These are phyloP conservation scores for Azolla pinnata DNA, from an alignment of 75 land plant genomes.

Conservation along the genomic window DNA sequence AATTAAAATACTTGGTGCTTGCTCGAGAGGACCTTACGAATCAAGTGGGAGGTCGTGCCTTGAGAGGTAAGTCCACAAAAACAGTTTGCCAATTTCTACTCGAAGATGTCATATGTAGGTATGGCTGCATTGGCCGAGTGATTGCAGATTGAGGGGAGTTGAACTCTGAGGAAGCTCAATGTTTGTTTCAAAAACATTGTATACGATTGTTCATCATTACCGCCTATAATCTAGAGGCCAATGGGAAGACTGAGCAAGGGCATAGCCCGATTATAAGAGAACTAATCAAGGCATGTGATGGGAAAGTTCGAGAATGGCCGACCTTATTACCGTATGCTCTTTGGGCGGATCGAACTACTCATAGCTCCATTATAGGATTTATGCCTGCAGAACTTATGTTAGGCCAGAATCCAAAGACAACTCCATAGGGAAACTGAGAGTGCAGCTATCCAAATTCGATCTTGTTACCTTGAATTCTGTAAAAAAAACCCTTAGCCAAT, in stretches of 20 bases:
- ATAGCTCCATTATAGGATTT: not conserved
- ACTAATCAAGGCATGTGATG: not conserved
- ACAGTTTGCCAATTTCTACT: not conserved
- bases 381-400: constrained; percentile 3
- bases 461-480: no score
- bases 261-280: not conserved
- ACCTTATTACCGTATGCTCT: not conserved
- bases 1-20: constrained; percentile 4
- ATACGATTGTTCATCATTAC: not conserved
- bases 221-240: constrained; percentile 5
- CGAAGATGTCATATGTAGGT: not conserved
- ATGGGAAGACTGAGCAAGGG: not conserved
- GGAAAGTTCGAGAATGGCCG: not conserved
- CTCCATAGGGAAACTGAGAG: no score
- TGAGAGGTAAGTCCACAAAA: constrained; percentile 1
- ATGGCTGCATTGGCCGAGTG: constrained; percentile 5
- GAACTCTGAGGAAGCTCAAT: not conserved
- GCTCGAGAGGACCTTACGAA: not conserved
- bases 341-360: not conserved
- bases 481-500: no score
- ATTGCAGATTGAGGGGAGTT: constrained; percentile 10
- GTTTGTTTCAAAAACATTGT: not conserved
- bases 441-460: no score
- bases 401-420: not conserved
- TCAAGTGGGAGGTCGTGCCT: constrained; percentile 1